Evolutionary conservation across 1,284 basidiomycete genomes (phyloP).

Genomic region (Rhizoctonia solani): DNA sequence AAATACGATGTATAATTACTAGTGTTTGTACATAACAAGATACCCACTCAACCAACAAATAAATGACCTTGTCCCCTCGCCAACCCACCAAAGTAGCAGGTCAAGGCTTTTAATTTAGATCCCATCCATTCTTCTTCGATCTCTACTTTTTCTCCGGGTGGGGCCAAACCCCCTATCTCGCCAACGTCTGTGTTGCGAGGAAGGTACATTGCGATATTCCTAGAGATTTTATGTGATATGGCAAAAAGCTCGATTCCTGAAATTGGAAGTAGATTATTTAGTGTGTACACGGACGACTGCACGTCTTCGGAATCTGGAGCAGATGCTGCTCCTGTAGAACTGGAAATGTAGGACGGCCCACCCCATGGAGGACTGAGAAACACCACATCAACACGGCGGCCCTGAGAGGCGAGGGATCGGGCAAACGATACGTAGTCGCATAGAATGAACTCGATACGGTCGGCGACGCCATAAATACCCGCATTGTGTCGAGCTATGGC

Average conservation of each 20-base stretch:
- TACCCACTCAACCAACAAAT: conserved; percentile 42
- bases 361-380: conserved; percentile 96
- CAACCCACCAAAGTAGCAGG: conserved; percentile 80
- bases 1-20: not conserved
- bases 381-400: conserved; percentile 67
- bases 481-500: conserved; percentile 92
- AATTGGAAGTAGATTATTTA: conserved; percentile 76
- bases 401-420: conserved; percentile 51
- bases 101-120: conserved; percentile 78
- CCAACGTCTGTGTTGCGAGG: conserved; percentile 80
- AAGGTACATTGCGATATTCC: conserved; percentile 86
- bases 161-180: conserved; percentile 67
- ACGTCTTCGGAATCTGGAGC: not conserved
- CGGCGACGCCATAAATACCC: conserved; percentile 87
- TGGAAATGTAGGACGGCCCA: conserved; percentile 69
- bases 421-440: conserved; percentile 85
- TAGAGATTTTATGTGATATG: conserved; percentile 65
- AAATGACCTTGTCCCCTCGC: conserved; percentile 64
- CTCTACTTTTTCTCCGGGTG: conserved; percentile 61
- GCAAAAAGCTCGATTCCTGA: conserved; percentile 80
- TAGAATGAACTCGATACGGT: conserved; percentile 93
- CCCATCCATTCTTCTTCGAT: conserved; percentile 92
- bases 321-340: conserved; percentile 42
- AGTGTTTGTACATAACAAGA: not conserved
- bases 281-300: conserved; percentile 59